phyloP scores from a whole-genome alignment of 1,284 basidiomycete species.

The Wallemia mellicola region DNA sequence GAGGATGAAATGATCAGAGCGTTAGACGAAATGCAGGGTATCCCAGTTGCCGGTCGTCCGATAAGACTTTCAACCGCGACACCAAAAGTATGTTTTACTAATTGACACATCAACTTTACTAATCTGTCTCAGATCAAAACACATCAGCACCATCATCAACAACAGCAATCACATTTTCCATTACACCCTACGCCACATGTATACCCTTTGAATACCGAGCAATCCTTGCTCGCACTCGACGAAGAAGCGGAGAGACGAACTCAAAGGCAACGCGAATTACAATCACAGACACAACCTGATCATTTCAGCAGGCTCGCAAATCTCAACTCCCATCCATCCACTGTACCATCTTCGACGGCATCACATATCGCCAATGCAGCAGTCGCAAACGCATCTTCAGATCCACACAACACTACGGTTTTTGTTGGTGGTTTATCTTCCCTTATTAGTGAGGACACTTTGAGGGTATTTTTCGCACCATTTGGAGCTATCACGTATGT shows the following conservation, averaged over 20 bases:
- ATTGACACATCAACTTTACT: not conserved
- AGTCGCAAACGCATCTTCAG: conserved; percentile 27
- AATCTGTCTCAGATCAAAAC: not conserved
- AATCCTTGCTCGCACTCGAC: conserved; percentile 1
- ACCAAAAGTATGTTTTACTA: conserved; percentile 11
- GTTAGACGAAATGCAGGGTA: conserved; percentile 59
- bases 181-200: conserved; percentile 2
- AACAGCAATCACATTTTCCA: conserved; percentile 1
- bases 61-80: conserved; percentile 32
- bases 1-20: conserved; percentile 62
- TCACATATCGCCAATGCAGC: not conserved
- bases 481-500: conserved; percentile 83
- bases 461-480: conserved; percentile 57
- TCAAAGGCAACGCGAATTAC: not conserved
- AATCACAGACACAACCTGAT: not conserved
- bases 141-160: conserved; percentile 2
- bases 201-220: conserved; percentile 1
- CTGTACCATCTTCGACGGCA: not conserved
- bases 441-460: conserved; percentile 54
- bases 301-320: not conserved
- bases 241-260: not conserved
- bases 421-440: conserved; percentile 68
- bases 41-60: conserved; percentile 52
- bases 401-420: conserved; percentile 72
- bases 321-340: not conserved